Evolutionary conservation across 164 flowering plant genomes (phyloP).

Genomic region (Piper longum): DNA sequence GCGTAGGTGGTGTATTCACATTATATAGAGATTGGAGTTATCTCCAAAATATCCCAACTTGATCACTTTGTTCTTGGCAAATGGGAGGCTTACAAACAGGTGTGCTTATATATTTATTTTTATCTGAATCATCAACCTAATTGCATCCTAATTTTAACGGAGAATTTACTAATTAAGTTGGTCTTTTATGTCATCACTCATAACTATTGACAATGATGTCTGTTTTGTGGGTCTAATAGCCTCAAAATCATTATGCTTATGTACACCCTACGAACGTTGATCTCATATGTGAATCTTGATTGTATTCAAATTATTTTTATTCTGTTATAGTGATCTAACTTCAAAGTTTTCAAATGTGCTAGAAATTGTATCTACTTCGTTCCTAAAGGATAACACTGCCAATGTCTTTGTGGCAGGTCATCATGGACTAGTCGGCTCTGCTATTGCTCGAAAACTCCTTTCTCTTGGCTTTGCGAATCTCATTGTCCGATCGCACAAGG

Average conservation of each 20-base stretch:
- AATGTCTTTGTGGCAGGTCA: constrained; percentile 85
- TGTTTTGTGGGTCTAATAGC: background rate
- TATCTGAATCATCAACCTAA: background rate
- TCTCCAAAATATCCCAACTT: too few species aligned
- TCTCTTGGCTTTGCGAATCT: constrained; percentile 50
- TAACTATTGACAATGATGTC: background rate
- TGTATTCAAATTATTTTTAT: background rate
- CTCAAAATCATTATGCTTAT: background rate
- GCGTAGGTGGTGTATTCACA: too few species aligned
- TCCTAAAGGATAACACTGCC: constrained; percentile 43
- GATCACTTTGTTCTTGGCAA: too few species aligned
- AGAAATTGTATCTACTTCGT: constrained; percentile 5
- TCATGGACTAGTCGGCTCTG: constrained; percentile 80
- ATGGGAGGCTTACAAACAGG: background rate
- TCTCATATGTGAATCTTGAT: background rate
- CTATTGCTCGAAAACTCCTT: constrained; percentile 55
- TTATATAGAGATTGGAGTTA: too few species aligned
- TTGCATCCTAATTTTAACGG: background rate
- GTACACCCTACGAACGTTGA: background rate
- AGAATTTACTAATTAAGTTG: too few species aligned
- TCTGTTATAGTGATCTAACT: background rate
- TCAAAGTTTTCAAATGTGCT: background rate
- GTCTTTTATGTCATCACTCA: background rate
- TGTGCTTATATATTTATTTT: background rate
- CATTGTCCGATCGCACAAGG: constrained; percentile 57